Base-by-base conservation (phyloP, 2,329 filamentous ascomycete genomes). In the Aspergillus sergii region DNA sequence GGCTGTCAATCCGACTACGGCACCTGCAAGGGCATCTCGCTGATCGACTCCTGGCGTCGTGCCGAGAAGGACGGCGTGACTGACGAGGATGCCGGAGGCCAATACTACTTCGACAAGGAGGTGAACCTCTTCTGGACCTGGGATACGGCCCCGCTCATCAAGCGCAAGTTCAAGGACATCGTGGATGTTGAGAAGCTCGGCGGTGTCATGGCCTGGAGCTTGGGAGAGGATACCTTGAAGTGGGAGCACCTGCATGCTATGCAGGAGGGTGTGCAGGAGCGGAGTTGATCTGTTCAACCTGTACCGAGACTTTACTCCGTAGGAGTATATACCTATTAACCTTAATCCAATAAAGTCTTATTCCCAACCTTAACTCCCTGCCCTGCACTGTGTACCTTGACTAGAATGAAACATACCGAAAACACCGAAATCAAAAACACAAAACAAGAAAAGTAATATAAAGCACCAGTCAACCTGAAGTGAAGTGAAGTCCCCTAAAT, bases 201-300 rank as follows among this genome's bases (percentile, higher is more conserved):
- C 1, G 91, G 91, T 19, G 86, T 91, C 5, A 92, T 93, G 83
- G 89, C 90, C 0, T 93, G 90, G 90, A 89, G 88, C 23, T 71
- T 93, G 62, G 90, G 89, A 2, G 89, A 93, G 76, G 90, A 93
- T 70, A 79, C 74, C 11, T 71, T 75, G 32, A 68, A 78, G 32
- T 84, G 76, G 72, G 73, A 66, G 50, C 83, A 84, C 69, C 62
- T 86, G 11, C 72, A 75, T 62, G 77, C 78, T 4, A 80, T 84
- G 72, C 76, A 74, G 67, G 56, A 73, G 51, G 76, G 76, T 48
- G 63, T 75, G 9, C 28, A 64, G 41, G 41, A 64, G 45, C 39
- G 66, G 39, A 30, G 32, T 11, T 59, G 46, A 48, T 9, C 14
- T 36, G 14, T 5, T 16, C 34, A 6, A 12, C 1, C 3, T 7